phyloP scores from a whole-genome alignment of 768 basidiomycete species.

The Xanthoconium purpureum region DNA sequence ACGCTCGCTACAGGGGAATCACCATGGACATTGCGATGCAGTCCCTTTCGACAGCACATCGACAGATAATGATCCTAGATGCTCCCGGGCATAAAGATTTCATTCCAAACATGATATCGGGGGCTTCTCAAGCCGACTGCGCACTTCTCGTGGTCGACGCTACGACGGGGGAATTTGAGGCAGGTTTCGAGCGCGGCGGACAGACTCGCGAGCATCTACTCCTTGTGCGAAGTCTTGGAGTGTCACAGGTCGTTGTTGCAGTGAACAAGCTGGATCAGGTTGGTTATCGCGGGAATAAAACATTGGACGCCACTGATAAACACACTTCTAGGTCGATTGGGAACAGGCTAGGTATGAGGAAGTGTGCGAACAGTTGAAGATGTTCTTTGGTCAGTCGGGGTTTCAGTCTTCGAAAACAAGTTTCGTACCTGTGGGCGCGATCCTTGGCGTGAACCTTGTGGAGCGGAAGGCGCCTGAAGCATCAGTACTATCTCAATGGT shows the following conservation, averaged over 20 bases:
- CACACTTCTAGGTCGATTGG: constrained; percentile 73
- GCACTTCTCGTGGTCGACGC: constrained; percentile 93
- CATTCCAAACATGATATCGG: constrained; percentile 99
- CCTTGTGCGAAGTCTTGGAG: constrained; percentile 88
- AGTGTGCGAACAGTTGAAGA: constrained; percentile 67
- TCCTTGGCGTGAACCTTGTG: constrained; percentile 83
- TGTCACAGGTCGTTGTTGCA: constrained; percentile 86
- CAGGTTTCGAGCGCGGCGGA: constrained; percentile 90
- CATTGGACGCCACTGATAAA: background rate
- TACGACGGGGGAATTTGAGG: constrained; percentile 88
- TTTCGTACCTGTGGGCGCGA: constrained; percentile 88
- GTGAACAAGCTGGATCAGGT: constrained; percentile 96
- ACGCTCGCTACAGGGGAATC: constrained; percentile 64
- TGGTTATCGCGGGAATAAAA: constrained; percentile 17
- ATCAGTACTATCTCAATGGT: constrained; percentile 64
- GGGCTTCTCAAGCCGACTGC: constrained; percentile 94
- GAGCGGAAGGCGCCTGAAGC: constrained; percentile 46
- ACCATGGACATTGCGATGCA: constrained; percentile 97
- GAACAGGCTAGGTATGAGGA: constrained; percentile 79
- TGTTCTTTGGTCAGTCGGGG: constrained; percentile 86
- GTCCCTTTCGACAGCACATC: constrained; percentile 66
- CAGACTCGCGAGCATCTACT: constrained; percentile 95
- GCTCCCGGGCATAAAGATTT: constrained; percentile 98
- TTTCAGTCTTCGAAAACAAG: constrained; percentile 74
- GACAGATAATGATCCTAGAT: constrained; percentile 89